Conservation (phyloP, 805 yeast genomes). For the Candida nanaspora region DNA sequence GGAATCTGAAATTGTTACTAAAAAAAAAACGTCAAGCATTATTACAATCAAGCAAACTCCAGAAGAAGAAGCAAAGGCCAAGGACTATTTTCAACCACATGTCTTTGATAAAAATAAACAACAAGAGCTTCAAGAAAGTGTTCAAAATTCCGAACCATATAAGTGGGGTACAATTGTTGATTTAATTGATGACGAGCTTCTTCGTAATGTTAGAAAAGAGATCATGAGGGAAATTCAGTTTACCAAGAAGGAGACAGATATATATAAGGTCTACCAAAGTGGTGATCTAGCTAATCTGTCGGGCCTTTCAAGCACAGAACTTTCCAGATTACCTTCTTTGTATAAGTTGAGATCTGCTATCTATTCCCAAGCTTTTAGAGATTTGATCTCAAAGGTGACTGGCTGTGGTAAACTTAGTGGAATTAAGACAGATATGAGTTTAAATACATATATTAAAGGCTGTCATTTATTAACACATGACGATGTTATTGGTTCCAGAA, state of each 20-base stretch:
- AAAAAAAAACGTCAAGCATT: slow-evolving; percentile 11
- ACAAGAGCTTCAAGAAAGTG: slow-evolving; percentile 31
- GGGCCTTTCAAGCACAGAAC: slow-evolving; percentile 73
- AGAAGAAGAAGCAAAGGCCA: slow-evolving; percentile 25
- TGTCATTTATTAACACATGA: slow-evolving; percentile 95
- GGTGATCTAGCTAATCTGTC: slow-evolving; percentile 90
- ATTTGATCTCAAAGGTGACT: slow-evolving; percentile 67
- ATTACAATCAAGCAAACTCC: slow-evolving; percentile 24
- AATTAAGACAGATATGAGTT: slow-evolving; percentile 83
- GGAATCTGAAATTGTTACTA: background rate
- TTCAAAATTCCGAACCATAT: slow-evolving; percentile 65
- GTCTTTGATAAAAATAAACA: slow-evolving; percentile 31
- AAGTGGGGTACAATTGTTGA: slow-evolving; percentile 81
- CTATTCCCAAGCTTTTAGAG: slow-evolving; percentile 80
- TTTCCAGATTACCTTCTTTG: slow-evolving; percentile 65
- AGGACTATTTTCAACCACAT: slow-evolving; percentile 22
- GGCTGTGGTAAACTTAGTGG: slow-evolving; percentile 89
- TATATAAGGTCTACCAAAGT: slow-evolving; percentile 83
- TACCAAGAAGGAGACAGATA: slow-evolving; percentile 94
- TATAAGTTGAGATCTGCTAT: slow-evolving; percentile 79
- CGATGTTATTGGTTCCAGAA: slow-evolving; percentile 92
- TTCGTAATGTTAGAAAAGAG: slow-evolving; percentile 78
- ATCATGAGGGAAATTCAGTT: slow-evolving; percentile 79
- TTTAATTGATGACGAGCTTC: slow-evolving; percentile 66
- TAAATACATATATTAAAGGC: slow-evolving; percentile 85